Evolutionary conservation across 768 basidiomycete genomes (phyloP).

Genomic region (Lactarius tabidus): DNA sequence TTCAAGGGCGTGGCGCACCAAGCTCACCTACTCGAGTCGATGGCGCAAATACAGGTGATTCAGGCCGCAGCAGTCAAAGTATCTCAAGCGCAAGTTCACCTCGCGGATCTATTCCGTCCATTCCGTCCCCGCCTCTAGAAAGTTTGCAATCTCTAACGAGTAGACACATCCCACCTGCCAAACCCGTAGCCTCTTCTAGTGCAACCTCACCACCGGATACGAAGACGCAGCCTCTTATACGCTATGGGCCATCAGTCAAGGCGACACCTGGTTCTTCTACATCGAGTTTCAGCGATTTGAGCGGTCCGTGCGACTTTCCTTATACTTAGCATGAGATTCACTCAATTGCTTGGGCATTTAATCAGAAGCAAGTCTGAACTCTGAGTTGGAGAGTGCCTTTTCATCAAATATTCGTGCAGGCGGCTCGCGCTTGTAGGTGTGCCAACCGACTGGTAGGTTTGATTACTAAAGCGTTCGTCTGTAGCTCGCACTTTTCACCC

Average conservation of each 20-base stretch:
- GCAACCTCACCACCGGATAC: slow-evolving; percentile 1
- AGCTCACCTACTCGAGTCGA: slow-evolving; percentile 33
- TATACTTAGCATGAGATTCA: background rate
- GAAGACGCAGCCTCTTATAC: slow-evolving; percentile 25
- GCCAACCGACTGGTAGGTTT: background rate
- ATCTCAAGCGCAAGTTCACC: slow-evolving; percentile 71
- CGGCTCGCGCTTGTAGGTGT: slow-evolving; percentile 66
- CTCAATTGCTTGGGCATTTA: background rate
- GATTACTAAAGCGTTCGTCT: slow-evolving; percentile 1
- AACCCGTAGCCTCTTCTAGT: slow-evolving; percentile 7
- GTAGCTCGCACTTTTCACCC: slow-evolving; percentile 27
- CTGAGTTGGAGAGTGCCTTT: slow-evolving; percentile 75
- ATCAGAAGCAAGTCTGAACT: slow-evolving; percentile 67
- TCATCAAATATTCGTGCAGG: slow-evolving; percentile 68
- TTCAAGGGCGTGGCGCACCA: slow-evolving; percentile 35
- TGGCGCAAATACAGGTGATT: slow-evolving; percentile 39
- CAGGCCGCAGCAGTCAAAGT: slow-evolving; percentile 56
- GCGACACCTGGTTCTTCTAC: slow-evolving; percentile 54
- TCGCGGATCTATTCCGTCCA: slow-evolving; percentile 75
- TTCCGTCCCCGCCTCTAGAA: slow-evolving; percentile 65
- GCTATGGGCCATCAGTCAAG: slow-evolving; percentile 43
- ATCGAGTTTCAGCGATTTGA: slow-evolving; percentile 83
- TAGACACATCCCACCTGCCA: slow-evolving; percentile 18
- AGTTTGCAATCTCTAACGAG: slow-evolving; percentile 39
- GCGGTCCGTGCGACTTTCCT: slow-evolving; percentile 48